A percentile compares a stretch with the other conserved stretches of the same genome.
phyloP scores from a whole-genome alignment of 192 early-diverging fungal species.

The Backusella luteola region DNA sequence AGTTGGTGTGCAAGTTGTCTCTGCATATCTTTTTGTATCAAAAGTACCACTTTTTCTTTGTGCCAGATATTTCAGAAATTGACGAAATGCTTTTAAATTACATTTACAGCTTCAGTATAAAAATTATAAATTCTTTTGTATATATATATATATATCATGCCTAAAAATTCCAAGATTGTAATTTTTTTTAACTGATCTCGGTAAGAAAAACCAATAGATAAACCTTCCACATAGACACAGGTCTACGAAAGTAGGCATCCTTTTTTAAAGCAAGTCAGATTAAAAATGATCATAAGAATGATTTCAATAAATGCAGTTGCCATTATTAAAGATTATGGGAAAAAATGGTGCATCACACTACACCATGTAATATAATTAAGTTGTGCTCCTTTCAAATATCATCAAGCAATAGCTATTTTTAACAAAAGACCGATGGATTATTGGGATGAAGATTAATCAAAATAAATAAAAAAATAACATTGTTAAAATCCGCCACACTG shows the following conservation, averaged over 20 bases:
- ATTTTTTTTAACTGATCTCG: not conserved
- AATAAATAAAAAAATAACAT: not conserved
- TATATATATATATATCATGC: too few species aligned
- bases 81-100: not conserved
- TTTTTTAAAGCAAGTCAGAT: not conserved
- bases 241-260: not conserved
- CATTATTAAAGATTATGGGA: not conserved
- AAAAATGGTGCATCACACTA: not conserved
- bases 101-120: not conserved
- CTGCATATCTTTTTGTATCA: not conserved
- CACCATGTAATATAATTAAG: constrained; percentile 1
- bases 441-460: not conserved
- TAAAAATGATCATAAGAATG: not conserved
- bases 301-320: not conserved
- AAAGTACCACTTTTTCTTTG: not conserved
- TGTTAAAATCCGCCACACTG: not conserved
- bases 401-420: not conserved
- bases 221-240: not conserved
- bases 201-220: not conserved
- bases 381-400: not conserved
- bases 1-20: too few species aligned
- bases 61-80: not conserved
- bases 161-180: not conserved
- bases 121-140: too few species aligned
- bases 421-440: not conserved